Percentiles rank a stretch among this genome's conserved stretches.
Conservation (phyloP, 1,284 basidiomycete genomes). For the Stereum hirsutum region DNA sequence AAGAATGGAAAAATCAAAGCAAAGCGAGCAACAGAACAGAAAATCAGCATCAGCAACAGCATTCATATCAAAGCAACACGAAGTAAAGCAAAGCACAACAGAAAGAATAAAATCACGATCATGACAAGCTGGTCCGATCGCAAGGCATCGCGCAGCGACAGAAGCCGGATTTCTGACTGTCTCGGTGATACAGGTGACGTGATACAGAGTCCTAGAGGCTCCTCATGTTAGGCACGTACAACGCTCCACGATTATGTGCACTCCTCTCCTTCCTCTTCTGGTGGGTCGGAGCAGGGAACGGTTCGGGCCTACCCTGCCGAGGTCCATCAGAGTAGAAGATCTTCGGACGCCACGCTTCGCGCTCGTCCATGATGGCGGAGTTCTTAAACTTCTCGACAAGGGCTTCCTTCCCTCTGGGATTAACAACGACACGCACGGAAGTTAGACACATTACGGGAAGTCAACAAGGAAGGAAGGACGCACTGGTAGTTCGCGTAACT, state of each 20-base stretch:
- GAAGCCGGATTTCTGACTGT: no score
- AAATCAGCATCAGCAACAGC: no score
- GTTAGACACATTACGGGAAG: not conserved
- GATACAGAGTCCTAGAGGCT: no score
- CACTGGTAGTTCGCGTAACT: slow-evolving; percentile 83
- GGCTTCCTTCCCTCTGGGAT: slow-evolving; percentile 78
- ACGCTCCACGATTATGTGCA: slow-evolving; percentile 60
- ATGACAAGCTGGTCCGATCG: no score
- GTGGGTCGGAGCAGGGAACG: slow-evolving; percentile 74
- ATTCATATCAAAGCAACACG: no score
- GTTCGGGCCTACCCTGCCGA: slow-evolving; percentile 64
- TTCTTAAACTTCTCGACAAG: slow-evolving; percentile 83
- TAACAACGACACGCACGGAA: slow-evolving; percentile 3
- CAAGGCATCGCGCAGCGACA: no score
- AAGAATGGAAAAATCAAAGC: no score
- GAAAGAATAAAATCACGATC: no score
- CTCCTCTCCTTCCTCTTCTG: slow-evolving; percentile 69
- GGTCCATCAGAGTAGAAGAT: slow-evolving; percentile 76
- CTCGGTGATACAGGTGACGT: no score
- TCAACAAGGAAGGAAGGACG: slow-evolving; percentile 18
- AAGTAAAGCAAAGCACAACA: no score
- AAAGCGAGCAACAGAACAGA: no score
- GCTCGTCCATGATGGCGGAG: slow-evolving; percentile 77
- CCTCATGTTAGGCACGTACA: slow-evolving; percentile 38
- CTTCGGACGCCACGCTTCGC: slow-evolving; percentile 72